Evolutionary conservation across 768 basidiomycete species (phyloP).

Genomic region (Mycena indigotica): DNA sequence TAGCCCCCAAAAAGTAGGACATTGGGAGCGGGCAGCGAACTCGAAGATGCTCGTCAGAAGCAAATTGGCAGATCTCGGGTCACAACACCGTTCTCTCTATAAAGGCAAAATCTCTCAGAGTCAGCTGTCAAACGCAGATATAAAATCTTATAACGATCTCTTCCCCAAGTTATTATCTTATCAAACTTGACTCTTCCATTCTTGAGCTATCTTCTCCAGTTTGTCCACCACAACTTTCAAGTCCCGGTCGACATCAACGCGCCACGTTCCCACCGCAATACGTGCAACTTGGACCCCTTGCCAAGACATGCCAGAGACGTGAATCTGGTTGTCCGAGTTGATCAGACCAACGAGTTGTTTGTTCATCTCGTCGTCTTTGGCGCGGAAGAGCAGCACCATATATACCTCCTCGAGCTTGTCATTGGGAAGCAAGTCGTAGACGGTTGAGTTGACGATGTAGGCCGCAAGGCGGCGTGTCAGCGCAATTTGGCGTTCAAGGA

Average conservation of each 20-base stretch:
- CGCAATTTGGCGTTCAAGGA: constrained; percentile 18
- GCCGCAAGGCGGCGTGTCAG: constrained; percentile 17
- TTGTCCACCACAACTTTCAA: constrained; percentile 1
- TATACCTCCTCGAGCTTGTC: constrained; percentile 10
- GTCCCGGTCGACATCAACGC: constrained; percentile 18
- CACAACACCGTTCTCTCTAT: no score
- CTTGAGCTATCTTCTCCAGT: background rate
- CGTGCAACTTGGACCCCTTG: constrained; percentile 11
- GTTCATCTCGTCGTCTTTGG: constrained; percentile 13
- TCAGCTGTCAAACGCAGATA: no score
- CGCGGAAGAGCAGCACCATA: constrained; percentile 22
- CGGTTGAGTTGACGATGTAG: constrained; percentile 14
- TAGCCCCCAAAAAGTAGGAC: no score
- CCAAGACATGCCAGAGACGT: constrained; percentile 15
- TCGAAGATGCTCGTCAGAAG: no score
- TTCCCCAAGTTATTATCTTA: no score
- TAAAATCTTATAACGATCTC: no score
- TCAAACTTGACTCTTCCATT: no score
- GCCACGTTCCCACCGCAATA: constrained; percentile 22
- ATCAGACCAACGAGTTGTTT: constrained; percentile 8
- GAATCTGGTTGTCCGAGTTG: constrained; percentile 12
- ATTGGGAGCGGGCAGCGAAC: no score
- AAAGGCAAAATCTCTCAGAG: no score
- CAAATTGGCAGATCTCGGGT: no score
- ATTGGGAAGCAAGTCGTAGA: constrained; percentile 17